Evolutionary conservation across 2,329 filamentous ascomycete genomes (phyloP).

Genomic region (Pseudocercospora pini-densiflorae): DNA sequence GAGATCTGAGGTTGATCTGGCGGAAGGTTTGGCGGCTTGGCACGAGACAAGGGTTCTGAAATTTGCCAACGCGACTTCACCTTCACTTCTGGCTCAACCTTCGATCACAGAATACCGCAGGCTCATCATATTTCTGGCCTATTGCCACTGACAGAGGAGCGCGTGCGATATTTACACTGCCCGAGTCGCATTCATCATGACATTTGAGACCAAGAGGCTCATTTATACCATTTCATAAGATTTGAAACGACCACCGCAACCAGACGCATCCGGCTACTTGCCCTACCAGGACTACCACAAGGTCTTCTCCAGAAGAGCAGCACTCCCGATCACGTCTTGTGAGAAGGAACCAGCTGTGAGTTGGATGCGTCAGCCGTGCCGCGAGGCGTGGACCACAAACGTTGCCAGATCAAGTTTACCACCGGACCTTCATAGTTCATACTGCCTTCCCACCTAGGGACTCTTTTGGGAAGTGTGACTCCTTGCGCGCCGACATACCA

Average conservation of each 20-base stretch:
- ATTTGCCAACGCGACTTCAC: slow-evolving; percentile 4
- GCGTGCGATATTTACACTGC: not conserved
- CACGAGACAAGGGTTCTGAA: not conserved
- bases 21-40: slow-evolving; percentile 8
- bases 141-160: not conserved
- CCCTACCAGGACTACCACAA: slow-evolving; percentile 31
- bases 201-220: not conserved
- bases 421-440: slow-evolving; percentile 42
- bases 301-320: slow-evolving; percentile 38
- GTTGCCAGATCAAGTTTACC: slow-evolving; percentile 35
- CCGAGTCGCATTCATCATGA: not conserved
- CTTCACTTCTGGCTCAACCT: not conserved
- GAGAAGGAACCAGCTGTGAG: slow-evolving; percentile 35
- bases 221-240: not conserved
- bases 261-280: slow-evolving; percentile 36
- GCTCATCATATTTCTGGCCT: not conserved
- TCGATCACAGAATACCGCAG: too few relatives aligned
- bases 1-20: not conserved
- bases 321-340: slow-evolving; percentile 37
- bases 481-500: slow-evolving; percentile 39
- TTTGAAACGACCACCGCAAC: slow-evolving; percentile 23
- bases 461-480: slow-evolving; percentile 37
- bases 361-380: slow-evolving; percentile 30
- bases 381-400: slow-evolving; percentile 13
- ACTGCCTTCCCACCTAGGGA: slow-evolving; percentile 27